Conservation (phyloP, 2,329 filamentous ascomycete genomes). For the Elsinoe batatas region DNA sequence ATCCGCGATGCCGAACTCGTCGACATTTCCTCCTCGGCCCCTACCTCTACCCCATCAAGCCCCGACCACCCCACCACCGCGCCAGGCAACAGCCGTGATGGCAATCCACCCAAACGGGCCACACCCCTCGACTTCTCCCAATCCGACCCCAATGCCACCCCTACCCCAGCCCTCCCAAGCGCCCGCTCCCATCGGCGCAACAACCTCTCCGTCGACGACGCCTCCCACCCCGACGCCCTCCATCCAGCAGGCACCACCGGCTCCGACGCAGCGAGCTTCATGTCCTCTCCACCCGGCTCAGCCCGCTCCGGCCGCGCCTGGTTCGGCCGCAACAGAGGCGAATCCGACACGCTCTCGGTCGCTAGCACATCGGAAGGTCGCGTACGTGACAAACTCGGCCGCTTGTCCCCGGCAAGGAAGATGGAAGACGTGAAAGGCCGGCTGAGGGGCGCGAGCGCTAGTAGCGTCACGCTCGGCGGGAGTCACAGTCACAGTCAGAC, state of each 20-base stretch:
- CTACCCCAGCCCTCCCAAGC: background rate
- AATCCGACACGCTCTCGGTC: conserved; percentile 3
- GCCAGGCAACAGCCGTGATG: conserved; percentile 13
- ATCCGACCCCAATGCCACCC: background rate
- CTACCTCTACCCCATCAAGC: conserved; percentile 16
- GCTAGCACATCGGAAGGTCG: conserved; percentile 10
- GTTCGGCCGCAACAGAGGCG: conserved; percentile 2
- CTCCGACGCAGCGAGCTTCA: background rate
- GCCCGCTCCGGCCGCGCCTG: background rate
- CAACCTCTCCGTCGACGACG: conserved; percentile 7
- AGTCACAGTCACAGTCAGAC: too few relatives aligned
- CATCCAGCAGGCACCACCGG: background rate
- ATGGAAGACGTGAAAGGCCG: conserved; percentile 2
- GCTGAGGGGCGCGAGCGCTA: conserved; percentile 2
- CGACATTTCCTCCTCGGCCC: conserved; percentile 48
- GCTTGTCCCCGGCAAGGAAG: background rate
- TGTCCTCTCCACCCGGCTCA: background rate
- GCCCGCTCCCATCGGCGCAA: background rate
- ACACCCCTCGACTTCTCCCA: conserved; percentile 12
- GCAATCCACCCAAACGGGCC: background rate
- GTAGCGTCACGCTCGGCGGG: conserved; percentile 12
- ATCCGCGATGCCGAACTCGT: conserved; percentile 92
- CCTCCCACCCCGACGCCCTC: background rate
- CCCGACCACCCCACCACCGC: conserved; percentile 23
- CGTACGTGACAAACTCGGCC: background rate